These are phyloP conservation scores for Ensete glaucum DNA, from an alignment of 176 grass and related monocot species.

Conservation along the genomic window DNA sequence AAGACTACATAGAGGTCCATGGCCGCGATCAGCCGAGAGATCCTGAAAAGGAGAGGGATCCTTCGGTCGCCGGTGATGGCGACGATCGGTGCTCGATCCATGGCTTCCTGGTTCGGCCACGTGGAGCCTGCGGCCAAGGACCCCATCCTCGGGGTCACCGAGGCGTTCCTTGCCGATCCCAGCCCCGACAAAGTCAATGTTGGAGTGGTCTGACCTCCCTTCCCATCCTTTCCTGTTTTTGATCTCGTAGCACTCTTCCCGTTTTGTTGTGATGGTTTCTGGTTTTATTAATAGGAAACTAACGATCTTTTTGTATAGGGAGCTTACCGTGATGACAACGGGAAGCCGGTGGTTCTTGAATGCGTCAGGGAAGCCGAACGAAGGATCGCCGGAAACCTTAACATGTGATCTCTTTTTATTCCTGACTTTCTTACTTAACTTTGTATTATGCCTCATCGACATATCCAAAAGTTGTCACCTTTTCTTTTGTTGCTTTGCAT, in stretches of 20 bases:
- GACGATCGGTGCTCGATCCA: constrained; percentile 24
- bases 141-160: constrained; percentile 94
- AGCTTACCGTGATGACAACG: constrained; percentile 86
- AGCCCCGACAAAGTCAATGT: constrained; percentile 79
- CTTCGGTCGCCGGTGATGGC: not conserved
- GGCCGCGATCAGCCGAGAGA: constrained; percentile 26
- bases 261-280: not conserved
- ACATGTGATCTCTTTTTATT: constrained; percentile 53
- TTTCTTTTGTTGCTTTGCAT: not conserved
- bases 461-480: not conserved
- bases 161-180: constrained; percentile 88
- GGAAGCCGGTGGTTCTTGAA: constrained; percentile 74
- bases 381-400: constrained; percentile 64
- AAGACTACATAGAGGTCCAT: constrained; percentile 6
- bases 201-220: constrained; percentile 46
- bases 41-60: not conserved
- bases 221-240: not conserved
- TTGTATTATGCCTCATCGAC: not conserved
- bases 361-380: constrained; percentile 87
- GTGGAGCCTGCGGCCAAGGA: constrained; percentile 89
- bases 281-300: not conserved
- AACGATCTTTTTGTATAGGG: constrained; percentile 38
- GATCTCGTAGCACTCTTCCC: not conserved
- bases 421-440: not conserved
- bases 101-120: constrained; percentile 68